phyloP scores from a whole-genome alignment of 257 asterid genomes.

The Ballota nigra region DNA sequence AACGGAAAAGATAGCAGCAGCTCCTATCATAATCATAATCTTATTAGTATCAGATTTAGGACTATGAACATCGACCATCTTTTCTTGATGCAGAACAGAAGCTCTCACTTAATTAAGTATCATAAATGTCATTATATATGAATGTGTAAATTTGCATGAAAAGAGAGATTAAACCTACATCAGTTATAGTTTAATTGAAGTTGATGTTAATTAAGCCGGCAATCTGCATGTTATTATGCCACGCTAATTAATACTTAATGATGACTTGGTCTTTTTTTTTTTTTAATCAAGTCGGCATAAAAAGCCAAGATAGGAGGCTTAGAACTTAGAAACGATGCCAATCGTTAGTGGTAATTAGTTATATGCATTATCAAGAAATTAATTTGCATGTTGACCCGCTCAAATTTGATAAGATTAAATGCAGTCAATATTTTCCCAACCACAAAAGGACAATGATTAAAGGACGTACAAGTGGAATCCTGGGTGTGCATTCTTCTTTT shows the following conservation, averaged over 20 bases:
- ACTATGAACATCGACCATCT: neutral
- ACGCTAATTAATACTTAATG: no score
- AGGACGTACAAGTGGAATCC: neutral
- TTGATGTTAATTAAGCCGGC: neutral
- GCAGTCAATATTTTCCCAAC: neutral
- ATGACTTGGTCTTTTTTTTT: constrained; percentile 16
- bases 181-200: neutral
- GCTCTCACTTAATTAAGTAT: neutral
- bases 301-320: constrained; percentile 20
- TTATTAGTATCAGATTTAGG: constrained; percentile 15
- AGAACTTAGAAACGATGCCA: neutral
- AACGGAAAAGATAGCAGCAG: constrained; percentile 18
- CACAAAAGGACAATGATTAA: neutral
- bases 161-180: neutral
- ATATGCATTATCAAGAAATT: neutral
- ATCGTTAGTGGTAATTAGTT: neutral
- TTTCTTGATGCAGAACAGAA: neutral
- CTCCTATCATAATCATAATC: constrained; percentile 33
- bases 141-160: neutral
- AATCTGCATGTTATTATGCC: neutral
- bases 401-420: neutral
- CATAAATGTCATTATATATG: neutral
- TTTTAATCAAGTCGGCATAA: constrained; percentile 16
- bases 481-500: neutral
- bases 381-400: neutral